Evolutionary conservation across 495 filamentous ascomycete genomes (phyloP).

Genomic region (Daldinia bambusicola): DNA sequence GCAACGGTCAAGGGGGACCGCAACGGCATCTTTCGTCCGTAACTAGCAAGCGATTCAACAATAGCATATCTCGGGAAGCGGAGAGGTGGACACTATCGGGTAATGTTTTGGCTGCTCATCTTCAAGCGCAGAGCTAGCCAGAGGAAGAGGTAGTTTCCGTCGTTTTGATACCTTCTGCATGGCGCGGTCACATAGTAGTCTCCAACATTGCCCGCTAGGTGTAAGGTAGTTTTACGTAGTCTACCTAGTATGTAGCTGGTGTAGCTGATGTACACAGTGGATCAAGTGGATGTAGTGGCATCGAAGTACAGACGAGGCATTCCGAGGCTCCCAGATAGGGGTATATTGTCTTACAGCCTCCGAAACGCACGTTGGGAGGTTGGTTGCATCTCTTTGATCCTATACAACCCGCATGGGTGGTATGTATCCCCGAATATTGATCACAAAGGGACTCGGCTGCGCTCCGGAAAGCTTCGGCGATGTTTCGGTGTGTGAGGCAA

Average conservation of each 20-base stretch:
- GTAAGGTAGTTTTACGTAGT: too few relatives aligned
- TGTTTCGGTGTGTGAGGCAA: conserved; percentile 46
- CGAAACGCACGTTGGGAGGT: conserved; percentile 19
- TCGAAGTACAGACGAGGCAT: conserved; percentile 20
- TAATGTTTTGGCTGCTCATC: conserved; percentile 40
- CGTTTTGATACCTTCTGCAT: conserved; percentile 15
- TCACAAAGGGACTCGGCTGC: conserved; percentile 35
- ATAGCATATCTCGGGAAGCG: conserved; percentile 37
- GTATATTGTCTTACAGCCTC: conserved; percentile 19
- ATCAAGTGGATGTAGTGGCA: not conserved
- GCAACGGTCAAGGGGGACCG: conserved; percentile 18
- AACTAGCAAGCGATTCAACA: conserved; percentile 16
- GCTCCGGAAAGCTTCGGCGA: conserved; percentile 47
- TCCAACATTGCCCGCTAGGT: conserved; percentile 28
- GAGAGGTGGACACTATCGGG: conserved; percentile 41
- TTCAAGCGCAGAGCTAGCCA: conserved; percentile 30
- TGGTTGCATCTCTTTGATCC: conserved; percentile 10
- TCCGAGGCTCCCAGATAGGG: conserved; percentile 25
- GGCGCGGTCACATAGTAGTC: conserved; percentile 31
- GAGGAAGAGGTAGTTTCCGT: conserved; percentile 34
- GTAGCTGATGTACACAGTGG: conserved; percentile 25
- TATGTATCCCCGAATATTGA: conserved; percentile 35
- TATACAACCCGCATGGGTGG: conserved; percentile 23
- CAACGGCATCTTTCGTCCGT: conserved; percentile 34
- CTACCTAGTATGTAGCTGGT: not conserved